These are phyloP conservation scores for Scutellaria baicalensis DNA, from an alignment of 257 asterid genomes.

Conservation along the genomic window DNA sequence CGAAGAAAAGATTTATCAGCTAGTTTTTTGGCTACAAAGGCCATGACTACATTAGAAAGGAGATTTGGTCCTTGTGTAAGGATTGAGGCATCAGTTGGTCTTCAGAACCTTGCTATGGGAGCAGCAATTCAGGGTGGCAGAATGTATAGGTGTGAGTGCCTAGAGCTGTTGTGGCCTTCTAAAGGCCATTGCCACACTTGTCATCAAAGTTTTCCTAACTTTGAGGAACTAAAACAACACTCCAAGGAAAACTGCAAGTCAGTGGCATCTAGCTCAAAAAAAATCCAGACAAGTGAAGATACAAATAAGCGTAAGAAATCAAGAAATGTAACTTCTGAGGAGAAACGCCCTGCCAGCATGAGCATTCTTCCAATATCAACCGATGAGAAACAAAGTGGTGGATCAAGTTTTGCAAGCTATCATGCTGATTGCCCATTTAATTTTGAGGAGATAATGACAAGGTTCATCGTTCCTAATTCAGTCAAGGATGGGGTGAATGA, in stretches of 20 bases:
- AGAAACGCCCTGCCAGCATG: constrained; percentile 20
- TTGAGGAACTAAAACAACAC: constrained; percentile 52
- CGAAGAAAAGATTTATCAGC: constrained; percentile 22
- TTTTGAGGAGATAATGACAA: constrained; percentile 67
- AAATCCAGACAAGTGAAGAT: constrained; percentile 36
- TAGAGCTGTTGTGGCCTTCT: constrained; percentile 69
- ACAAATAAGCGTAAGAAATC: constrained; percentile 36
- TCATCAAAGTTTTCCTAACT: constrained; percentile 53
- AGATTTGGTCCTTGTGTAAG: constrained; percentile 40
- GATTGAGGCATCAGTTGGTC: constrained; percentile 19
- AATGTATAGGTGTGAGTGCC: constrained; percentile 72
- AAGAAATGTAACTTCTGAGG: constrained; percentile 27
- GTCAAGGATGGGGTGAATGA: constrained; percentile 61
- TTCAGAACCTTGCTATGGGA: constrained; percentile 23
- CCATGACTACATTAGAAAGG: constrained; percentile 46
- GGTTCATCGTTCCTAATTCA: constrained; percentile 54
- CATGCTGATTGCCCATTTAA: constrained; percentile 51
- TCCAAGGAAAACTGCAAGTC: constrained; percentile 44
- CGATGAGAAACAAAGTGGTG: constrained; percentile 34
- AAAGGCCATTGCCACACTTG: constrained; percentile 68
- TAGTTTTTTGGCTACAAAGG: constrained; percentile 49
- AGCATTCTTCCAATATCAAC: constrained; percentile 26
- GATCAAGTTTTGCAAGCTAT: constrained; percentile 25
- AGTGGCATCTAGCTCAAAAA: constrained; percentile 26
- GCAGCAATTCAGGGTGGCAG: constrained; percentile 27